Evolutionary conservation across 306 rosid genomes (phyloP), one percentile per base, ranked within the genome.

Genomic region (Lathyrus oleraceus): DNA sequence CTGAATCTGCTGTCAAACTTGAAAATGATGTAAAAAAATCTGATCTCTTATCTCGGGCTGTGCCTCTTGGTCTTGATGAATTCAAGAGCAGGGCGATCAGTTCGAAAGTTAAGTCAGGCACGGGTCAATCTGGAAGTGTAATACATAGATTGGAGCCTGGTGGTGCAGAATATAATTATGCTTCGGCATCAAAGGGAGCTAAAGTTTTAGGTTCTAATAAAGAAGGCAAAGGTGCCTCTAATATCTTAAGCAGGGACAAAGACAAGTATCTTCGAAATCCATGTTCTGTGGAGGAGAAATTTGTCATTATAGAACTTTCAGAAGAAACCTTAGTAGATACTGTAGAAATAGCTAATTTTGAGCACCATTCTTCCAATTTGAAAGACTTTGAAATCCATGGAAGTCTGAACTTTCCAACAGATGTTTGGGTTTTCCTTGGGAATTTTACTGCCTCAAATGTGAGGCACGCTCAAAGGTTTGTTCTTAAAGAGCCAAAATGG

Each of bases 101-200:
- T 79, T 73, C 92, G 48, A 85, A 84, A 84, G 69, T 68, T 65
- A 83, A 84, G 69, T 25, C 89, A 38, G 91, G 78, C 61, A 78
- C 71, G 71, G 92, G 85, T 48, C 82, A 76, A 58, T 70, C 91
- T 68, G 87, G 82, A 82, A 82, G 70, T 67, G 77, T 88, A 45
- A 86, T 73, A 67, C 99, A 86, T 63, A 87, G 96, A 81, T 84
- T 87, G 58, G 97, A 95, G 81, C 96, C 97, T 57, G 89, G 93
- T 38, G 99, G 99, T 45, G 82, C 85, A 47, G 89, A 86, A 75
- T 85, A 91, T 85, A 95, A 95, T 76, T 91, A 91, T 77, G 99
- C 99, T 38, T 95, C 95, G 5, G 95, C 91, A 20, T 85, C 99
- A n/a, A 95, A 95, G 81, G 99, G 99, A 71, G 95, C 97, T n/a